Conservation (phyloP, 768 basidiomycete species). For the Mycena indigotica region DNA sequence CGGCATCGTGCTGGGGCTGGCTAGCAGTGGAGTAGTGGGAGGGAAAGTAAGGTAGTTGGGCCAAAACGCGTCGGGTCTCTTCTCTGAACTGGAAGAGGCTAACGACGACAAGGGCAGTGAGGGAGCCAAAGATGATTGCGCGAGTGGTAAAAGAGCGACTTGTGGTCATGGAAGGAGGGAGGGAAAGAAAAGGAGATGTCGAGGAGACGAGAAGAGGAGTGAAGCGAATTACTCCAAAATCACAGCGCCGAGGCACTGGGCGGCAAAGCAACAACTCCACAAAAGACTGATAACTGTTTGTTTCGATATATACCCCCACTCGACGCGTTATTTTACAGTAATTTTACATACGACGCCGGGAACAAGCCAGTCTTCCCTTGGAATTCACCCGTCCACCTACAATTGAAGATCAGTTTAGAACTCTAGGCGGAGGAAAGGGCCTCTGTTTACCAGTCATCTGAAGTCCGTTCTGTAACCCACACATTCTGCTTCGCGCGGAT, state of each 20-base stretch:
- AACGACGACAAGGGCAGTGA: background rate
- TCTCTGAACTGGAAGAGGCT: background rate
- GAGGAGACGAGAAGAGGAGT: no score
- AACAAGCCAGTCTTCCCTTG: constrained; percentile 62
- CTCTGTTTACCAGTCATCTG: constrained; percentile 70
- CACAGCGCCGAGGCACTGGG: no score
- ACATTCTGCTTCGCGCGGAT: constrained; percentile 60
- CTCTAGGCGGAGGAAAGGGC: background rate
- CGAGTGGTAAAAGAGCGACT: background rate
- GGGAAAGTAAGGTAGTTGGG: background rate
- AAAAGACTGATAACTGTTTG: no score
- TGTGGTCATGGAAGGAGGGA: no score
- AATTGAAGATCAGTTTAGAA: constrained; percentile 7
- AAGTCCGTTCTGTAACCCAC: constrained; percentile 64
- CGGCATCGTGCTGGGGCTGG: no score
- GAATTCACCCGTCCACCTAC: constrained; percentile 69
- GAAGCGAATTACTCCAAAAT: no score
- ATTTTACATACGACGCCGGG: constrained; percentile 69
- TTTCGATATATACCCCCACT: no score
- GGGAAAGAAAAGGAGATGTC: no score
- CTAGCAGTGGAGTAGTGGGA: no score
- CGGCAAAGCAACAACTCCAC: no score
- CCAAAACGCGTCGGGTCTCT: background rate
- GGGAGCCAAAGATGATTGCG: background rate
- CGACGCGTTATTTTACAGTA: constrained; percentile 43